phyloP scores from a whole-genome alignment of 2,329 filamentous ascomycete genomes.

The Trichoderma sp. region DNA sequence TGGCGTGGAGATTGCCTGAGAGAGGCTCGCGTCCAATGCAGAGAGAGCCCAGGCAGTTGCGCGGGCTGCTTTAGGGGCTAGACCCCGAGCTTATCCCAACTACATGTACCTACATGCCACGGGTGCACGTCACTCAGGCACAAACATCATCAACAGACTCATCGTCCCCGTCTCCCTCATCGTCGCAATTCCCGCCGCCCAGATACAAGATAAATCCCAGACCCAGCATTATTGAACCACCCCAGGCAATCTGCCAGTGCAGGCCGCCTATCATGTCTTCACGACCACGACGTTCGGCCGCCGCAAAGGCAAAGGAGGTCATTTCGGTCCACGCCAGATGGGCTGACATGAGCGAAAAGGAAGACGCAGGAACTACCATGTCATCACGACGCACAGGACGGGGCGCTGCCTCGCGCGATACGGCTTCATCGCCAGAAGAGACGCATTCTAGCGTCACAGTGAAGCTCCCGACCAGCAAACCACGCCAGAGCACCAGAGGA shows the following conservation, averaged over 20 bases:
- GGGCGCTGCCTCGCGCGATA: constrained; percentile 47
- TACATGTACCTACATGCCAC: constrained; percentile 8
- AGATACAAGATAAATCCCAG: neutral
- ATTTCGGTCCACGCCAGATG: constrained; percentile 46
- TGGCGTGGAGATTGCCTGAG: constrained; percentile 12
- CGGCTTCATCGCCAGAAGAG: constrained; percentile 50
- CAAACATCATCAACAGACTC: neutral
- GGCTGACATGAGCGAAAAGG: constrained; percentile 44
- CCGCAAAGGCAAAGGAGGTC: constrained; percentile 45
- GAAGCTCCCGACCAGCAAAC: constrained; percentile 54
- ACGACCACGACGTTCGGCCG: constrained; percentile 50
- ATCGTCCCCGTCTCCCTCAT: neutral
- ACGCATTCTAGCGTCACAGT: constrained; percentile 50
- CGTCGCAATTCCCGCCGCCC: neutral
- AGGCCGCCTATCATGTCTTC: constrained; percentile 44
- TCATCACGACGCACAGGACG: constrained; percentile 55
- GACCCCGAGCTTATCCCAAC: constrained; percentile 20
- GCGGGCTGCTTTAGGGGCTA: constrained; percentile 18
- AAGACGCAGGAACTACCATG: constrained; percentile 46
- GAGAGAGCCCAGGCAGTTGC: constrained; percentile 1
- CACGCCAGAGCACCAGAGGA: constrained; percentile 52
- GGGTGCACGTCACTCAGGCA: constrained; percentile 7
- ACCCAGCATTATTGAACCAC: neutral
- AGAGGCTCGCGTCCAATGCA: constrained; percentile 5
- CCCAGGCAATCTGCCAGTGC: constrained; percentile 17